Conservation (phyloP, 805 yeast species). For the Candida sanyiensis region DNA sequence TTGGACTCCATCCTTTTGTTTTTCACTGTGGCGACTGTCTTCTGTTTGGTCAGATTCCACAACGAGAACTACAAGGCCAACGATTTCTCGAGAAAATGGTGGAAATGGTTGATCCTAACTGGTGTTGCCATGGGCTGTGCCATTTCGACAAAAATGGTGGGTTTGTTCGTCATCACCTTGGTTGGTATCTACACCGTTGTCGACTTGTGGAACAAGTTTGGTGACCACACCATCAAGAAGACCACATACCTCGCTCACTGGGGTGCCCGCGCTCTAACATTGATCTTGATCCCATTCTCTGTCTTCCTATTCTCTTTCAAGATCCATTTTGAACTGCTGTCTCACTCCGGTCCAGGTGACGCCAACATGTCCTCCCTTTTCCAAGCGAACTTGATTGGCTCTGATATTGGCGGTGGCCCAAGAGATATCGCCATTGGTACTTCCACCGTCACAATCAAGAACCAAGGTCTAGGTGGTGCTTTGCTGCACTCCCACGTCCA, state of each 20-base stretch:
- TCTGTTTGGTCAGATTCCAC: conserved; percentile 67
- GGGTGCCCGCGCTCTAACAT: conserved; percentile 57
- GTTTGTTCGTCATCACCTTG: conserved; percentile 79
- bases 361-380: conserved; percentile 74
- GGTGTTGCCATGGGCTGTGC: conserved; percentile 88
- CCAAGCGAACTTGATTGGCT: conserved; percentile 70
- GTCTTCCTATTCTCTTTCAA: conserved; percentile 66
- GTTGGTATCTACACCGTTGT: conserved; percentile 87
- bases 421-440: conserved; percentile 59
- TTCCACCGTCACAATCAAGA: conserved; percentile 38
- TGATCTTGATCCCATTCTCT: conserved; percentile 56
- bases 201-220: conserved; percentile 82
- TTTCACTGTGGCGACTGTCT: conserved; percentile 81
- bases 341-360: conserved; percentile 77
- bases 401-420: conserved; percentile 59
- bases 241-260: conserved; percentile 53
- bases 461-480: conserved; percentile 73
- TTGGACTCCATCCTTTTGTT: conserved; percentile 88
- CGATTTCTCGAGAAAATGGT: conserved; percentile 74
- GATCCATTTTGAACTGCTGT: conserved; percentile 67
- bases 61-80: conserved; percentile 37
- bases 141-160: conserved; percentile 94
- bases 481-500: conserved; percentile 75
- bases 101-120: conserved; percentile 83
- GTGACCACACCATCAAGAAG: conserved; percentile 53